Conservation (phyloP, 805 yeast genomes). For the Saccharomycopsis sp. region DNA sequence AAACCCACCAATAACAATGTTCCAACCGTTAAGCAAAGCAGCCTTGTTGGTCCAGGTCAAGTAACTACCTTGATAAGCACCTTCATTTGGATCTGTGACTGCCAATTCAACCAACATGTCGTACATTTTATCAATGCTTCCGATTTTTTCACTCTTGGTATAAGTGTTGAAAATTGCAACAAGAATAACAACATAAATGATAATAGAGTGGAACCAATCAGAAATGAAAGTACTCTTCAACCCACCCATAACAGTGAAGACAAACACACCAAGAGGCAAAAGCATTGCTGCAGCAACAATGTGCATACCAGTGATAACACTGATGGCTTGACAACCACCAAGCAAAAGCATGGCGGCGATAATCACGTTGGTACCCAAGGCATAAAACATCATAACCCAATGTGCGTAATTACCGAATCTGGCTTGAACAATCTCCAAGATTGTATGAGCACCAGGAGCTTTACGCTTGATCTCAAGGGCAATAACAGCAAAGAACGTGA, state of each 20-base stretch:
- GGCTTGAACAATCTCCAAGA: slow-evolving; percentile 32
- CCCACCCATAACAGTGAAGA: slow-evolving; percentile 44
- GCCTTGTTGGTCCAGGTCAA: slow-evolving; percentile 30
- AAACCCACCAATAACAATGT: slow-evolving; percentile 30
- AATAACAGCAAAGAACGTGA: slow-evolving; percentile 29
- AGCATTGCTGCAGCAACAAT: slow-evolving; percentile 37
- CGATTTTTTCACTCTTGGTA: slow-evolving; percentile 28
- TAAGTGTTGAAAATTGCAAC: slow-evolving; percentile 30
- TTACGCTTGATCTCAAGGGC: slow-evolving; percentile 30
- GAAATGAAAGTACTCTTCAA: slow-evolving; percentile 44
- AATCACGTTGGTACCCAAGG: slow-evolving; percentile 32
- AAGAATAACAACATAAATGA: slow-evolving; percentile 33
- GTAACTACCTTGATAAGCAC: slow-evolving; percentile 28
- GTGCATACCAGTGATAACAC: slow-evolving; percentile 36
- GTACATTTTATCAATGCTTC: slow-evolving; percentile 38
- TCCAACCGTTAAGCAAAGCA: slow-evolving; percentile 27
- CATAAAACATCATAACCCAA: slow-evolving; percentile 31
- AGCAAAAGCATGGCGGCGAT: slow-evolving; percentile 34
- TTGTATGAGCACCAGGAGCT: slow-evolving; percentile 32
- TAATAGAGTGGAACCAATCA: slow-evolving; percentile 42
- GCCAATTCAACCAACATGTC: slow-evolving; percentile 32
- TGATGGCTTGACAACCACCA: slow-evolving; percentile 39
- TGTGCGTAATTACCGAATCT: slow-evolving; percentile 35
- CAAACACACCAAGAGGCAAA: slow-evolving; percentile 38
- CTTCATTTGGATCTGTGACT: slow-evolving; percentile 27